phyloP scores from a whole-genome alignment of 352 stramenopile genomes.

The Phytophthora rubi region DNA sequence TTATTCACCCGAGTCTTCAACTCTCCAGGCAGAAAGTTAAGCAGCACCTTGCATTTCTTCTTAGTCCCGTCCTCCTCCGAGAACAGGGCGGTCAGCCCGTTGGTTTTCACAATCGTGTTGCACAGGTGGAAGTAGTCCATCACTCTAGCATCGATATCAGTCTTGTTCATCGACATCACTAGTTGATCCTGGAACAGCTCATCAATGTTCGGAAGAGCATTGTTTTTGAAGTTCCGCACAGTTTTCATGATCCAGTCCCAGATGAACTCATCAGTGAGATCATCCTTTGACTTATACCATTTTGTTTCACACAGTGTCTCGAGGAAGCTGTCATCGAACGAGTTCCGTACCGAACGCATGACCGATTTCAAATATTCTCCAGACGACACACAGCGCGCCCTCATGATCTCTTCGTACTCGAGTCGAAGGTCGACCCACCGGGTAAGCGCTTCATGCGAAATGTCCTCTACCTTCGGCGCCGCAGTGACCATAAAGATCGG shows the following conservation, averaged over 20 bases:
- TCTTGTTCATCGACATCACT: conserved; percentile 10
- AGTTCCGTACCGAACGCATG: conserved; percentile 18
- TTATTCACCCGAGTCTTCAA: conserved; percentile 13
- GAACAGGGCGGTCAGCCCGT: conserved; percentile 7
- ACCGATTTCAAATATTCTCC: conserved; percentile 15
- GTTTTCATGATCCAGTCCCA: conserved; percentile 17
- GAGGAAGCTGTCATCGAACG: neutral
- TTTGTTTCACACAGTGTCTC: conserved; percentile 1
- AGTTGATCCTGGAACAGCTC: conserved; percentile 13
- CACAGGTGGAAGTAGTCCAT: conserved; percentile 19
- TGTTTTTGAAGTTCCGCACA: conserved; percentile 10
- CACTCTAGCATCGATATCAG: conserved; percentile 16
- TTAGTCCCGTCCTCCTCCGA: conserved; percentile 5
- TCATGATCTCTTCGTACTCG: conserved; percentile 26
- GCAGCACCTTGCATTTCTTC: conserved; percentile 23
- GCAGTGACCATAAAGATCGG: conserved; percentile 13
- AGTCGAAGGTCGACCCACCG: conserved; percentile 20
- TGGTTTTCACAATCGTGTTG: conserved; percentile 22
- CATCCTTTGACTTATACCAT: neutral
- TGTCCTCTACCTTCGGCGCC: conserved; percentile 19
- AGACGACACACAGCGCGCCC: conserved; percentile 17
- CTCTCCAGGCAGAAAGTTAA: conserved; percentile 7
- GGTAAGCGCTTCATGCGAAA: conserved; percentile 25
- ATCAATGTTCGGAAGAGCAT: conserved; percentile 12
- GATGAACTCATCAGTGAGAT: conserved; percentile 18